These are phyloP conservation scores for Auxenochlorella protothecoides DNA, from an alignment of 139 green algal genomes.

Conservation along the genomic window DNA sequence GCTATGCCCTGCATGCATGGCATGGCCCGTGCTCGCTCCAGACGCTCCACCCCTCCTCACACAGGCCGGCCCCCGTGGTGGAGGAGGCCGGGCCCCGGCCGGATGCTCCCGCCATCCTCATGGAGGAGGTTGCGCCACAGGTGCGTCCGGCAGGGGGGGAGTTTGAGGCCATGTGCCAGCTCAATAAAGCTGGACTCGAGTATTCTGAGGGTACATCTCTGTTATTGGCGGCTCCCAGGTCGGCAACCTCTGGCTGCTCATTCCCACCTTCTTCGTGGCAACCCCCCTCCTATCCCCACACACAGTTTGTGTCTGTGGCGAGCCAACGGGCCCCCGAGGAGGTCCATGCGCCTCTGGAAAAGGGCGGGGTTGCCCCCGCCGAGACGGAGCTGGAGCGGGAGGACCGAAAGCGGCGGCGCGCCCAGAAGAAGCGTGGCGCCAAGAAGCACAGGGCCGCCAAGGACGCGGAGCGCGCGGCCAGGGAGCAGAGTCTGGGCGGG, in stretches of 20 bases:
- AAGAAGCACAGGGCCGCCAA: too few species aligned
- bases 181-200: too few species aligned
- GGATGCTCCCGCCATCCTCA: conserved; percentile 64
- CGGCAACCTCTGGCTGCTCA: too few species aligned
- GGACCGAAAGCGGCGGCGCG: conserved; percentile 23
- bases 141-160: not conserved
- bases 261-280: not conserved
- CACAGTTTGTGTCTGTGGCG: conserved; percentile 39
- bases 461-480: too few species aligned
- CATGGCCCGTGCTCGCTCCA: conserved; percentile 1
- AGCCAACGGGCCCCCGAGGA: conserved; percentile 53
- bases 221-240: too few species aligned
- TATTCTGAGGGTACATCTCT: too few species aligned
- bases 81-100: too few species aligned
- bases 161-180: too few species aligned
- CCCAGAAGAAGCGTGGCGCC: not conserved
- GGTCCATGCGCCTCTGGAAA: conserved; percentile 33
- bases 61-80: not conserved
- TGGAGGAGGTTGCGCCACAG: conserved; percentile 73
- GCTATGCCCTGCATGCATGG: conserved; percentile 23
- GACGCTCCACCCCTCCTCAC: not conserved
- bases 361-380: conserved; percentile 16
- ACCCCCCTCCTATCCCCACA: not conserved
- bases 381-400: conserved; percentile 62
- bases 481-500: too few species aligned